Base-by-base conservation (phyloP, 768 basidiomycete species). In the Flagelloscypha sp. region DNA sequence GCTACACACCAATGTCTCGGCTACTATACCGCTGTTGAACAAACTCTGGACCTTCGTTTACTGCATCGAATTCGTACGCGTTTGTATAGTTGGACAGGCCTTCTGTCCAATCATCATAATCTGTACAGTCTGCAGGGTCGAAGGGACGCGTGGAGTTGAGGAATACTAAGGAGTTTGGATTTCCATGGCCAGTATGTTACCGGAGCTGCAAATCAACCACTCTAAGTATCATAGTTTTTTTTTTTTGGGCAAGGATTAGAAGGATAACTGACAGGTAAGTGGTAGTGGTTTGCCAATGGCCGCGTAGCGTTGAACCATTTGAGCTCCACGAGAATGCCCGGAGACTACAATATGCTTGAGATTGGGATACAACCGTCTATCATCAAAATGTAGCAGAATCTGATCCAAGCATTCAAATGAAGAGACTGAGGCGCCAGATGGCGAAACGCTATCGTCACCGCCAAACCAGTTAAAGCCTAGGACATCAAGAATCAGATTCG, bases 241-340 rank as follows among this genome's bases (percentile, higher is more conserved):
- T n/a, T n/a, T n/a, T n/a, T n/a, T 21, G 7, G 2, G n/a, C 7
- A n/a, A 8, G 12, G 13, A 12, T 21, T 20, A 11, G 31, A 19
- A 18, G 20, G 6, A 24, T 6, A 12, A 24, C 34, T 3, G 16
- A 35, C 34, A 24, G 16, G 24, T 23, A 11, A 35, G 34, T n/a
- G 12, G 19, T 9, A 35, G 15, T 9, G 22, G 10, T 25, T 35
- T 35, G 16, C 33, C 34, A 16, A 35, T 25, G 10, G 34, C 33
- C 19, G 34, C 34, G 24, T 35, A 35, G 12, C 33, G 34, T n/a
- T 24, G 34, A 12, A 35, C 34, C 33, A 35, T 35, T 21, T 35
- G 34, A n/a, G 34, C 34, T 16, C 34, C 33, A 23, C 24, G 24
- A 25, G 24, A 24, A 15, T 35, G 34, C 12, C 33, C 34, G 13